Evolutionary conservation across 2,329 filamentous ascomycete species (phyloP).

Genomic region (Clarireedia paspali): DNA sequence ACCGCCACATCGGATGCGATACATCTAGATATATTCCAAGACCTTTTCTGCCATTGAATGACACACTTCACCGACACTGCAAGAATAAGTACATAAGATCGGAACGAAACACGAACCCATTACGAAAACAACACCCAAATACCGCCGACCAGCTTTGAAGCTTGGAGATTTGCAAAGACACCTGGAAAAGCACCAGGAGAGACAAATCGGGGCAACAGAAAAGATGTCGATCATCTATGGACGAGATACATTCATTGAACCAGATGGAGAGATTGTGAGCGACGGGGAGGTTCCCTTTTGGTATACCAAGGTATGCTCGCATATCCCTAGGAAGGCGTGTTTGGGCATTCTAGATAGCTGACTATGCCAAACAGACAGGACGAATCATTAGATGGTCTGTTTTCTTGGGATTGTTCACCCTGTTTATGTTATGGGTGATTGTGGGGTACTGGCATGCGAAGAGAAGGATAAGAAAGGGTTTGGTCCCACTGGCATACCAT

Average conservation of each 20-base stretch:
- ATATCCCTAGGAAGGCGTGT: neutral
- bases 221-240: neutral
- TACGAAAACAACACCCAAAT: neutral
- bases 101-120: neutral
- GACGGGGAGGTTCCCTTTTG: slow-evolving; percentile 30
- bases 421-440: slow-evolving; percentile 55
- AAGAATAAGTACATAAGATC: neutral
- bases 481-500: slow-evolving; percentile 62
- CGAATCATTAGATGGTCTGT: slow-evolving; percentile 60
- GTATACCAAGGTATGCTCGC: slow-evolving; percentile 32
- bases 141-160: too few species aligned
- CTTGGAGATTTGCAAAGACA: neutral
- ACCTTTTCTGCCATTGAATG: neutral
- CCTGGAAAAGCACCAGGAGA: neutral
- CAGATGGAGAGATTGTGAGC: neutral
- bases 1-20: neutral
- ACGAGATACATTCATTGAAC: neutral
- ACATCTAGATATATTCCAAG: neutral
- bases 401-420: slow-evolving; percentile 51
- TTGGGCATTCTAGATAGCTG: slow-evolving; percentile 13
- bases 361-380: slow-evolving; percentile 24
- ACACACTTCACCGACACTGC: neutral
- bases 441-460: slow-evolving; percentile 65
- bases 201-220: neutral
- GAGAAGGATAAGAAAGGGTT: slow-evolving; percentile 55